Evolutionary conservation across 108 stramenopile genomes (phyloP).

Genomic region (Cyclotella distinguenda): DNA sequence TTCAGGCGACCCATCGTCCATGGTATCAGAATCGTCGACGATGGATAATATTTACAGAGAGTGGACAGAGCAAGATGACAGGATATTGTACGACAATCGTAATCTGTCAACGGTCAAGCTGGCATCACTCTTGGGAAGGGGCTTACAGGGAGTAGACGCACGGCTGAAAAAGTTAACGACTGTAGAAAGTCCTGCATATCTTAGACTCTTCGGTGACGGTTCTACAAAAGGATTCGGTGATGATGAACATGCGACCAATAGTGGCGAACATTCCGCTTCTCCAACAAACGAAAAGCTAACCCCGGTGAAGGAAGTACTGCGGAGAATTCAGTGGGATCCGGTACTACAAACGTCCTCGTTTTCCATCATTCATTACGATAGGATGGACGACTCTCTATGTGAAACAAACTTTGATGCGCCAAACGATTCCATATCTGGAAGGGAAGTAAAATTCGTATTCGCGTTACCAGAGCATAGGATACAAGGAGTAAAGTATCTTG

Average conservation of each 20-base stretch:
- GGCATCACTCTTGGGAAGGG: conserved; percentile 76
- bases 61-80: conserved; percentile 86
- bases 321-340: conserved; percentile 78
- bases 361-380: conserved; percentile 72
- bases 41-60: conserved; percentile 78
- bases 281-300: conserved; percentile 53
- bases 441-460: conserved; percentile 58
- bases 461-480: conserved; percentile 88
- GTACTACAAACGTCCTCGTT: conserved; percentile 51
- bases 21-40: conserved; percentile 8
- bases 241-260: too few species aligned
- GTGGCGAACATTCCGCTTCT: too few species aligned
- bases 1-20: too few species aligned
- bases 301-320: conserved; percentile 70
- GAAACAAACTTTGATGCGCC: conserved; percentile 73
- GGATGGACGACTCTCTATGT: conserved; percentile 52
- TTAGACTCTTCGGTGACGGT: conserved; percentile 60
- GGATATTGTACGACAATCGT: conserved; percentile 55
- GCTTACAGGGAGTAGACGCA: conserved; percentile 72
- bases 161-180: conserved; percentile 67
- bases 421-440: conserved; percentile 66
- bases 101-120: conserved; percentile 54
- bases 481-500: conserved; percentile 67
- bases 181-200: conserved; percentile 67
- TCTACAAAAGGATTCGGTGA: conserved; percentile 1